Percentiles rank a stretch among this genome's conserved stretches.
phyloP scores from a whole-genome alignment of 768 basidiomycete genomes.

The Naematelia encephala region DNA sequence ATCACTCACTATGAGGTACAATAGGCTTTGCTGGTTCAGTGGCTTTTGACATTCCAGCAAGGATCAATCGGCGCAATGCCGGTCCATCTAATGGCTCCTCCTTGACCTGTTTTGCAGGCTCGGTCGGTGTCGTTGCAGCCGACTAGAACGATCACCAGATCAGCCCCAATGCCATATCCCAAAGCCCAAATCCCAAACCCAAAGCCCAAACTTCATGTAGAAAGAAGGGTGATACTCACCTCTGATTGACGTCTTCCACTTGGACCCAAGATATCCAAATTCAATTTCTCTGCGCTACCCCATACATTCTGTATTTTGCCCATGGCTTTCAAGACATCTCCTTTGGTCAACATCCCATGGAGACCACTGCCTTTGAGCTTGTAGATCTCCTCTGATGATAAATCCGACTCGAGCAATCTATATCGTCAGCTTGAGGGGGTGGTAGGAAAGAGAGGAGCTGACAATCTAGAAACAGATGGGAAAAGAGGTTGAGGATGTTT shows the following conservation, averaged over 20 bases:
- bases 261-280: constrained; percentile 34
- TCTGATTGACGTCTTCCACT: constrained; percentile 37
- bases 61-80: constrained; percentile 39
- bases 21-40: constrained; percentile 33
- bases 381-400: constrained; percentile 51
- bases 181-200: no score
- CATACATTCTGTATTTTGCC: constrained; percentile 62
- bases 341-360: constrained; percentile 92
- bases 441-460: constrained; percentile 14
- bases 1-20: constrained; percentile 28
- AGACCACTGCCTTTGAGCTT: constrained; percentile 83
- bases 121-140: constrained; percentile 2
- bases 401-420: constrained; percentile 41
- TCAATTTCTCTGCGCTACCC: constrained; percentile 47
- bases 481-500: constrained; percentile 69
- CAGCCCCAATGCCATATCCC: no score
- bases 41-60: constrained; percentile 41
- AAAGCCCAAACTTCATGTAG: no score
- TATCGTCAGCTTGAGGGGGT: background rate
- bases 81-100: constrained; percentile 40
- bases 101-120: constrained; percentile 21
- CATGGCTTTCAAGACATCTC: constrained; percentile 81
- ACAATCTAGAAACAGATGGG: constrained; percentile 80
- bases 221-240: no score
- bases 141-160: no score